Percentiles rank a stretch among this genome's conserved stretches.
phyloP scores from a whole-genome alignment of 352 stramenopile species.

The Phytophthora fragariaefolia region DNA sequence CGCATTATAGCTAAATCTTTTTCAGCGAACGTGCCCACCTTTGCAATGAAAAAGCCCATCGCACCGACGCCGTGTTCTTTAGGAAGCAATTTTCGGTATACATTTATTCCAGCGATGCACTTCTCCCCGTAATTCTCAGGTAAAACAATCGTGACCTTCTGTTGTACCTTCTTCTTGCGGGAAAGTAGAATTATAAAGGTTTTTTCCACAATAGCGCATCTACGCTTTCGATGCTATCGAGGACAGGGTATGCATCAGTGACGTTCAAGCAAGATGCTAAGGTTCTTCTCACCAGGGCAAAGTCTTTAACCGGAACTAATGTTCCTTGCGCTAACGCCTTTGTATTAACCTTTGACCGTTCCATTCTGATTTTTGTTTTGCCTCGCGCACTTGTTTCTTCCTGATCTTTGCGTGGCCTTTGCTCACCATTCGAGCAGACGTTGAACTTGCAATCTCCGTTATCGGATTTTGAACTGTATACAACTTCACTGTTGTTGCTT shows the following conservation, averaged over 20 bases:
- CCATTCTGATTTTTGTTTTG: neutral
- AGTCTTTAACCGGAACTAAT: slow-evolving; percentile 5
- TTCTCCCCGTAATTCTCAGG: neutral
- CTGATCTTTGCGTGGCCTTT: slow-evolving; percentile 1
- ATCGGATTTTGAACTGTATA: no score
- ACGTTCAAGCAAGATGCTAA: slow-evolving; percentile 2
- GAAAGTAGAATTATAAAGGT: neutral
- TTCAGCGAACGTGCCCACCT: slow-evolving; percentile 2
- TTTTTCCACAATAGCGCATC: slow-evolving; percentile 4
- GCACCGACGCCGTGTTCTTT: neutral
- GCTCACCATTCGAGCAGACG: no score
- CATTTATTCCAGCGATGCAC: slow-evolving; percentile 6
- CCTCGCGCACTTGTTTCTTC: neutral
- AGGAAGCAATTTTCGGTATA: slow-evolving; percentile 5
- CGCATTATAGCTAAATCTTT: slow-evolving; percentile 7
- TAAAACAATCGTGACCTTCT: slow-evolving; percentile 6
- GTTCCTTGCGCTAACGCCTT: slow-evolving; percentile 9
- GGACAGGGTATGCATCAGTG: neutral
- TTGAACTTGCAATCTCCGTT: no score
- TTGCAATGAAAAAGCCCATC: slow-evolving; percentile 1
- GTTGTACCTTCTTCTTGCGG: neutral
- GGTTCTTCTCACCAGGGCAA: slow-evolving; percentile 6
- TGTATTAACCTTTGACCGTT: neutral
- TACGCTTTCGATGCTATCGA: neutral
- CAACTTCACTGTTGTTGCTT: no score